Base-by-base conservation (phyloP, 2,329 filamentous ascomycete genomes). In the Apiospora koreana region DNA sequence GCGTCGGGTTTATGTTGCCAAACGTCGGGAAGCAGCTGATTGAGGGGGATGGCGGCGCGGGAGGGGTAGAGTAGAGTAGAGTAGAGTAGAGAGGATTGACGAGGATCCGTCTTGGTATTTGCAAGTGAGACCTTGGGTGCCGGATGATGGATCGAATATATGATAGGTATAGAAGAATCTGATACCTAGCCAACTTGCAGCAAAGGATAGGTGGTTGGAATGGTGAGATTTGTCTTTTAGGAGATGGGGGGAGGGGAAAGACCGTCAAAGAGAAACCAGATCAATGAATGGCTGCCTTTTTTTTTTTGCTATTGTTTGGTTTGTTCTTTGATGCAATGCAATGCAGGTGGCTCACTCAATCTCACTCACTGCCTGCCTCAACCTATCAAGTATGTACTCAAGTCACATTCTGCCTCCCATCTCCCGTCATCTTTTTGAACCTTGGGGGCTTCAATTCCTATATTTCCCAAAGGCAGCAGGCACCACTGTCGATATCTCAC, bases 291-390 rank as follows among this genome's bases (percentile, higher is more conserved):
- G 28, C 50, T 38, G 48, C 23, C 16, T 21, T 62, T 31, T 21
- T 31, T 21, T 45, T 62, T 62, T 38, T 38, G 35, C 54, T 18
- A 62, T 62, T 62, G 28, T 62, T 62, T 38, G 54, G 28, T 62
- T 62, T 38, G 54, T 62, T 62, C 54, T 62, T 62, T 62, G 54
- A 62, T 62, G 54, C 54, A 62, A 62, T 62, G 54, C 54, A 62
- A 62, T 62, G 54, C 54, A 23, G 54, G 54, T 62, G 31, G 54
- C 54, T 62, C 54, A 10, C 54, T n/a, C 54, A 38, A 62, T 28
- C 54, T 38, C 54, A n/a, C 54, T 38, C n/a, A 18, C 54, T 18
- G n/a, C n/a, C n/a, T n/a, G n/a, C n/a, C n/a, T n/a, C n/a, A n/a
- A 62, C 35, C 35, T 35, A 38, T 62, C 54, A 62, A 38, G 31